Evolutionary conservation across 345 rosid genomes (phyloP).

Genomic region (Cochlearia excelsa): DNA sequence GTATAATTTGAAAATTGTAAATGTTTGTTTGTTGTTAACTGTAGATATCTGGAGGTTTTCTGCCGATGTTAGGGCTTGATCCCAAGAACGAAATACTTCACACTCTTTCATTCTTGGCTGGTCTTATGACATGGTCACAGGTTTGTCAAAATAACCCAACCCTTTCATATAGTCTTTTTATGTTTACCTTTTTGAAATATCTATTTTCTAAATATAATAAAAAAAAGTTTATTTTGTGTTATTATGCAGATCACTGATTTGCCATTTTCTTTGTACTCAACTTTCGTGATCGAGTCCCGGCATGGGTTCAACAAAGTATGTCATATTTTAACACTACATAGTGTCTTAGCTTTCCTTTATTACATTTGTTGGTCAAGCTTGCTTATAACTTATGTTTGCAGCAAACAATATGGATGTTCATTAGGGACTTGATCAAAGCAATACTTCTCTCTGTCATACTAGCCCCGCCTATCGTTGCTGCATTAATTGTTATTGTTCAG

Average conservation of each 20-base stretch:
- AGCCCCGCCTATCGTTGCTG: conserved; percentile 88
- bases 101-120: conserved; percentile 90
- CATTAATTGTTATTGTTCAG: conserved; percentile 83
- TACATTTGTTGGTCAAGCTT: conserved; percentile 7
- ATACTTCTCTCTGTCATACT: conserved; percentile 63
- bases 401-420: conserved; percentile 96
- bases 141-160: conserved; percentile 34
- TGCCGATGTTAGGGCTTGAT: conserved; percentile 59
- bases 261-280: conserved; percentile 95
- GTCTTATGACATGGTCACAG: conserved; percentile 95
- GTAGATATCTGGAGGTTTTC: conserved; percentile 76
- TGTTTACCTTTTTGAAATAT: neutral
- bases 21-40: conserved; percentile 15
- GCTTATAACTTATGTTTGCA: conserved; percentile 38
- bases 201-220: neutral
- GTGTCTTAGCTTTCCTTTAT: conserved; percentile 9
- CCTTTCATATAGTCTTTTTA: conserved; percentile 1
- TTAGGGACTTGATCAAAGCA: conserved; percentile 86
- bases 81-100: conserved; percentile 84
- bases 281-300: conserved; percentile 93
- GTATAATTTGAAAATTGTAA: conserved; percentile 21
- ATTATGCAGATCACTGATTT: conserved; percentile 83
- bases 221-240: conserved; percentile 19
- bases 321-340: conserved; percentile 23
- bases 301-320: conserved; percentile 97